phyloP scores from a whole-genome alignment of 108 stramenopile species.

The Nannochloropsis salina region DNA sequence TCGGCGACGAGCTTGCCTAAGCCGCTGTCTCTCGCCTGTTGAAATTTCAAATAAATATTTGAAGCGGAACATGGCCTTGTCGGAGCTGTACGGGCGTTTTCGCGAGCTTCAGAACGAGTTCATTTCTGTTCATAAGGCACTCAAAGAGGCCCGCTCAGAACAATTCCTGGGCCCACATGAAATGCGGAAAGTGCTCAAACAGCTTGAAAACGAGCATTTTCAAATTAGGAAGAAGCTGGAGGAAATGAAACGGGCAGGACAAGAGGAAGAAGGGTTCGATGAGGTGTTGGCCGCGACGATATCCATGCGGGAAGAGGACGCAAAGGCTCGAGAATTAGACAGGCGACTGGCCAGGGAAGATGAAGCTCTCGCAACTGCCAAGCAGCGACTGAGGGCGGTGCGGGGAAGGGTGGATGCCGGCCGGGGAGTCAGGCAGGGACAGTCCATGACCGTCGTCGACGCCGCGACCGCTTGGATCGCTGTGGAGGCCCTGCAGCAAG shows the following conservation, averaged over 20 bases:
- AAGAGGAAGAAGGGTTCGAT: not conserved
- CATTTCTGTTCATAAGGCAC: not conserved
- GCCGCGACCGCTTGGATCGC: not conserved
- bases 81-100: not conserved
- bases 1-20: not conserved
- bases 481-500: not conserved
- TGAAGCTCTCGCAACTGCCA: not conserved
- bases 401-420: not conserved
- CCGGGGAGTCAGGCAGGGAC: not conserved
- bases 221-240: not conserved
- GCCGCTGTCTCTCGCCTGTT: not conserved
- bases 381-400: not conserved
- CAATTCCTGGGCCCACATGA: not conserved
- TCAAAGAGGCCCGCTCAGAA: not conserved
- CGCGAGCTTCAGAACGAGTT: slow-evolving; percentile 2
- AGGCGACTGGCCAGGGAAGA: not conserved
- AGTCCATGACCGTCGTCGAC: not conserved
- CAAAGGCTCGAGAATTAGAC: not conserved
- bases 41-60: not conserved
- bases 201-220: not conserved
- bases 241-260: not conserved
- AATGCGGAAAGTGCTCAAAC: not conserved
- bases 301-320: not conserved
- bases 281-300: not conserved
- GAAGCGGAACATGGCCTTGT: not conserved